Base-by-base conservation (phyloP, 2,329 filamentous ascomycete species). In the Claviceps spartinae region DNA sequence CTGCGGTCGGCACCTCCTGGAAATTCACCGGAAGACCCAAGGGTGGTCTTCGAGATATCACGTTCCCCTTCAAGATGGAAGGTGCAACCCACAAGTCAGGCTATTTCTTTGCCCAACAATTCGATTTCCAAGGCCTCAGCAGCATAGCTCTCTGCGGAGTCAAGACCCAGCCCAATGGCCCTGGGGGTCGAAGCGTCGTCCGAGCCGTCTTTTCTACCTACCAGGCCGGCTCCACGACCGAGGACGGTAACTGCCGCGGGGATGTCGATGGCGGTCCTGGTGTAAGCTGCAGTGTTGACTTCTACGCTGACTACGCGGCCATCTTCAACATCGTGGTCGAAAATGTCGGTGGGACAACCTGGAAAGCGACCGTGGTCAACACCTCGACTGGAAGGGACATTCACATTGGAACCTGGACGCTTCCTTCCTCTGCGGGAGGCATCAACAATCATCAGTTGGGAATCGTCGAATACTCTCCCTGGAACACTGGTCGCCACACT, bases 91-190 rank as follows among this genome's bases (percentile, higher is more conserved):
- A 59, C 43, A 20, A 40, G 5, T 36, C 24, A 1, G 59, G 58
- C 16, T 62, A 55, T 44, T 61, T 58, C 54, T 61, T 58, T 52
- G 60, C 59, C 9, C 55, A 61, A 51, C 57, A 59, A 41, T 61
- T 54, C 50, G 36, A 42, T 18, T 59, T 61, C 30, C 6, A 53
- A 2, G 50, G 48, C 38, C 18, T 54, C 42, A 14, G 5, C 4
- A 20, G 22, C 9, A 20, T 43, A 13, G 1, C 8, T 16, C 14
- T 22, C 41, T 43, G 41, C 18, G 41, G 41, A 5, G 14, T 43
- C 18, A 18, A 43, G 41, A 43, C 20, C 41, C 41, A 20, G 18
- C 41, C 41, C 18, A 14, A 14, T 20, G 26, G 26, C 26, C 9
- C 20, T 6, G 41, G 9, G 9, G 41, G 41, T 13, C 18, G 13